Conservation (phyloP, 2,329 filamentous ascomycete genomes). For the Endoconidiophora laricicola region DNA sequence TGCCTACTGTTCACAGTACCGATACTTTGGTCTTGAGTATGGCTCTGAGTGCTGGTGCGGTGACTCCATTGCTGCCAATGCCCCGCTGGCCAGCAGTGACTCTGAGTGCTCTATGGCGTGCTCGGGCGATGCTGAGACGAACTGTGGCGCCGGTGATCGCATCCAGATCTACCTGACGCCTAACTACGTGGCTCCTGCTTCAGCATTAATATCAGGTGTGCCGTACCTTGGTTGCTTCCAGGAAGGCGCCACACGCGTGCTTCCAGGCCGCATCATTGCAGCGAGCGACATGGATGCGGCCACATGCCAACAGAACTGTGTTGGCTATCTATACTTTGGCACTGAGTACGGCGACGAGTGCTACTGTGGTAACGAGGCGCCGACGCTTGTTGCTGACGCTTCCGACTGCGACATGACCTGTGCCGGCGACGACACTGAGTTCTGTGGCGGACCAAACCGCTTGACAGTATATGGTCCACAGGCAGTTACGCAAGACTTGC, state of each 20-base stretch:
- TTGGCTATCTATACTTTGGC: conserved; percentile 36
- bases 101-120: conserved; percentile 26
- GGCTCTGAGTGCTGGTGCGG: conserved; percentile 37
- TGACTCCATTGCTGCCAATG: conserved; percentile 22
- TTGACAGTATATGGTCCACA: conserved; percentile 26
- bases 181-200: conserved; percentile 19
- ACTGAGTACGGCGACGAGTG: conserved; percentile 40
- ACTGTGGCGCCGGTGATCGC: conserved; percentile 27
- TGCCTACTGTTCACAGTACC: conserved; percentile 28
- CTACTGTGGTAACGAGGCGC: conserved; percentile 27
- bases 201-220: conserved; percentile 20
- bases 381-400: conserved; percentile 18
- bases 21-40: conserved; percentile 35
- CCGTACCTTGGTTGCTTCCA: conserved; percentile 26
- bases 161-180: conserved; percentile 26
- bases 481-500: conserved; percentile 19
- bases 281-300: conserved; percentile 21
- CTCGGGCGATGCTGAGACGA: conserved; percentile 25
- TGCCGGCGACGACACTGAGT: conserved; percentile 24
- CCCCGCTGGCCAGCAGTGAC: conserved; percentile 18
- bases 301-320: conserved; percentile 21
- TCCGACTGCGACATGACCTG: conserved; percentile 25
- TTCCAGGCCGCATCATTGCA: conserved; percentile 17
- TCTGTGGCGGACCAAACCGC: conserved; percentile 27
- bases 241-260: conserved; percentile 23